A percentile compares a stretch with the other conserved stretches of the same genome.
Conservation (phyloP, 2,329 filamentous ascomycete species). For the Clonostachys byssicola region DNA sequence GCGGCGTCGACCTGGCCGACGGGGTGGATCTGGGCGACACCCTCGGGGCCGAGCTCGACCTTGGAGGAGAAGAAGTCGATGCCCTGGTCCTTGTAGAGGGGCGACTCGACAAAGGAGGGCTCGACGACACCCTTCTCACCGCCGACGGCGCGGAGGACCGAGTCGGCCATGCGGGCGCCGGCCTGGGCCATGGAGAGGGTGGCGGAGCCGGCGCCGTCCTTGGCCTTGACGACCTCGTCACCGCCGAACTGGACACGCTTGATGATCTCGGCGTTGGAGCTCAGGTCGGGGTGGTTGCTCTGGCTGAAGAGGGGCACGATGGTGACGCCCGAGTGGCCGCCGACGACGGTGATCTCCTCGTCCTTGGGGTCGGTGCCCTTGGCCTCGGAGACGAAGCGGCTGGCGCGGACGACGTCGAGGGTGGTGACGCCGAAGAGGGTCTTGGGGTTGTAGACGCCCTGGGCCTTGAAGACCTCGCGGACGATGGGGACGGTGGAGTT, state of each 20-base stretch:
- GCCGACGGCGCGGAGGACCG: slow-evolving; percentile 84
- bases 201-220: slow-evolving; percentile 94
- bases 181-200: slow-evolving; percentile 99
- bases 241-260: slow-evolving; percentile 97
- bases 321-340: slow-evolving; percentile 96
- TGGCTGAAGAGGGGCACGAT: slow-evolving; percentile 98
- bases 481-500: slow-evolving; percentile 99
- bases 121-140: slow-evolving; percentile 94
- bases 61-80: slow-evolving; percentile 95
- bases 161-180: slow-evolving; percentile 80
- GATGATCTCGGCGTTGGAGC: slow-evolving; percentile 75
- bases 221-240: slow-evolving; percentile 98
- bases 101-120: slow-evolving; percentile 95
- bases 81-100: slow-evolving; percentile 97
- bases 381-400: slow-evolving; percentile 94
- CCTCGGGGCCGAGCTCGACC: slow-evolving; percentile 93
- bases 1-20: slow-evolving; percentile 78
- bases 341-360: slow-evolving; percentile 94
- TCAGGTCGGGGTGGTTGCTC: slow-evolving; percentile 80
- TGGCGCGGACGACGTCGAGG: slow-evolving; percentile 96
- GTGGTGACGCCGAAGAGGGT: slow-evolving; percentile 99
- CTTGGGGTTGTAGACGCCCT: slow-evolving; percentile 98
- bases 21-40: slow-evolving; percentile 89
- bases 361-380: slow-evolving; percentile 85
- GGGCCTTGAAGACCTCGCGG: slow-evolving; percentile 93